Percentiles rank a stretch among this genome's conserved stretches.
Evolutionary conservation across 208 protist genomes (phyloP).

Genomic region (Acanthamoeba healyi): DNA sequence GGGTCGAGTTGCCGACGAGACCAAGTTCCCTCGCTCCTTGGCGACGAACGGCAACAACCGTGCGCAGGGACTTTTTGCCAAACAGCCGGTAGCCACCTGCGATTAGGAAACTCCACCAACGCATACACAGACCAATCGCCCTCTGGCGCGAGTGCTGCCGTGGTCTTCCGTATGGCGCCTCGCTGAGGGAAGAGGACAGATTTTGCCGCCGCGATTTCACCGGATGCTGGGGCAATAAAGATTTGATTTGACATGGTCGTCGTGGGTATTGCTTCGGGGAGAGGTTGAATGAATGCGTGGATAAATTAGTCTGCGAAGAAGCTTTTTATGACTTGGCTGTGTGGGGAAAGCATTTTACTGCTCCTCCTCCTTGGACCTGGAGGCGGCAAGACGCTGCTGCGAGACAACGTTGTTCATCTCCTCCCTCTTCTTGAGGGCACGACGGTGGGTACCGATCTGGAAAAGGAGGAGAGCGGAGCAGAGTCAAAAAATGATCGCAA

Average conservation of each 20-base stretch:
- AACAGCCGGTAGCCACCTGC: neutral
- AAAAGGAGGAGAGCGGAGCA: neutral
- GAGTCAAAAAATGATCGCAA: neutral
- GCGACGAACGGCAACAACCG: neutral
- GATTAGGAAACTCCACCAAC: neutral
- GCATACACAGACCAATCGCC: neutral
- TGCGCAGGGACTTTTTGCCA: neutral
- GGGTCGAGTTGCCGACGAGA: too few relatives aligned
- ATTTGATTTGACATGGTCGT: too few relatives aligned
- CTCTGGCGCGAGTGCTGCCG: too few relatives aligned
- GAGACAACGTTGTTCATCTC: conserved; percentile 83
- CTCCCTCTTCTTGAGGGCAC: conserved; percentile 89
- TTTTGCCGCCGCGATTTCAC: too few relatives aligned
- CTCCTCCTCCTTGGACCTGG: conserved; percentile 52
- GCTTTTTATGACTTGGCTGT: neutral
- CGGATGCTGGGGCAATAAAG: too few relatives aligned
- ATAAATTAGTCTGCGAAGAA: neutral
- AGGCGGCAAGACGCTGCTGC: conserved; percentile 36
- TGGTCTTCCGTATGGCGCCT: too few relatives aligned
- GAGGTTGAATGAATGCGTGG: neutral
- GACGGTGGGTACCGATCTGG: conserved; percentile 89
- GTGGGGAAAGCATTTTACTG: neutral
- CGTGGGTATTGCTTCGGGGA: neutral
- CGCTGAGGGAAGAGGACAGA: too few relatives aligned
- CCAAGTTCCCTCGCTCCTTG: too few relatives aligned